Evolutionary conservation across 352 stramenopile species (phyloP).

Genomic region (Chrysophaeum taylorii): DNA sequence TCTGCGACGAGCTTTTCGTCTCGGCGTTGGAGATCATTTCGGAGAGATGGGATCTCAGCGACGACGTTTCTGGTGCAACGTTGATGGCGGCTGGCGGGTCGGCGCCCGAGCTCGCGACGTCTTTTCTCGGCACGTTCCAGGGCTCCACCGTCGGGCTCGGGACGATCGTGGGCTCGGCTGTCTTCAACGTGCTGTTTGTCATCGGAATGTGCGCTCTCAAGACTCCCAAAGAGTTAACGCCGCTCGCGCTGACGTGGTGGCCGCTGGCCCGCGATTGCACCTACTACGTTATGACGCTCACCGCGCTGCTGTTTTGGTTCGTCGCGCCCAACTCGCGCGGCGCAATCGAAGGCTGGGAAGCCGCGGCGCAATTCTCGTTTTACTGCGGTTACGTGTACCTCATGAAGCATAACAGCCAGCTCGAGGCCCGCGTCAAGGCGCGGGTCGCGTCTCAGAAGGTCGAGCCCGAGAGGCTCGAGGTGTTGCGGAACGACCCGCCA

Average conservation of each 20-base stretch:
- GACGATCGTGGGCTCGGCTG: constrained; percentile 40
- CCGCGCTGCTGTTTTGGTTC: constrained; percentile 21
- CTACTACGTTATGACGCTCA: constrained; percentile 34
- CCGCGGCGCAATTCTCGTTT: constrained; percentile 28
- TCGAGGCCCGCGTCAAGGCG: constrained; percentile 15
- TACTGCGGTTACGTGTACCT: constrained; percentile 36
- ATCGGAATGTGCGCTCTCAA: constrained; percentile 39
- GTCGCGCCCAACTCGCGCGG: constrained; percentile 12
- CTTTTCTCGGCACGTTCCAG: constrained; percentile 36
- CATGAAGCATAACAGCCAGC: constrained; percentile 33
- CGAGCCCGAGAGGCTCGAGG: not conserved
- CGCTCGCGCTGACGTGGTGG: constrained; percentile 38
- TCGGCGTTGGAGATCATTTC: constrained; percentile 33
- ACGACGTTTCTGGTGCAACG: constrained; percentile 37
- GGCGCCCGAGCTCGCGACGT: constrained; percentile 41
- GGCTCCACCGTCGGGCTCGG: constrained; percentile 35
- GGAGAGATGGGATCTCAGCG: constrained; percentile 24
- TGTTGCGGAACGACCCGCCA: not conserved
- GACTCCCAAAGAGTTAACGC: constrained; percentile 15
- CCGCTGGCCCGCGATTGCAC: constrained; percentile 32
- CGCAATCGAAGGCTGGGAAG: constrained; percentile 28
- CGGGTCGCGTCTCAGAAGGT: not conserved
- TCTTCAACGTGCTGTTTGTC: constrained; percentile 47
- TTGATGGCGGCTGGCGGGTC: constrained; percentile 40
- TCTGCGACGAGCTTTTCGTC: constrained; percentile 44